Evolutionary conservation across 2,329 filamentous ascomycete species (phyloP).

Genomic region (Arthrobotrys iridis): DNA sequence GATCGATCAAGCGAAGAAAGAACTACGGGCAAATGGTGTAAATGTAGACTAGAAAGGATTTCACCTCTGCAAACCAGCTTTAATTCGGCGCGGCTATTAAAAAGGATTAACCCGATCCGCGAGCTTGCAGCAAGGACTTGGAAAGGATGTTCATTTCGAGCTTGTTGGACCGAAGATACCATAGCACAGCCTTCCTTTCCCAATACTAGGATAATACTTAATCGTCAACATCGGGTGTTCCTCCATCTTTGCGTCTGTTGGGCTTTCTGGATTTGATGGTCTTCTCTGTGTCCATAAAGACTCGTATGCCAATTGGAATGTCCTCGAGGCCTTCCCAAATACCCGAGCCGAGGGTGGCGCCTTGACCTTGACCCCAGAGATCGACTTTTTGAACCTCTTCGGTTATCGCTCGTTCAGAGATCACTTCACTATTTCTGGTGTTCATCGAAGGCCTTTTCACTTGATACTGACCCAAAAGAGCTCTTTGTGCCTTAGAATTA

Average conservation of each 20-base stretch:
- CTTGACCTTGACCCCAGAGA: constrained; percentile 60
- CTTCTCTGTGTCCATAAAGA: constrained; percentile 98
- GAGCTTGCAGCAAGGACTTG: neutral
- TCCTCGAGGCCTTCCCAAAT: constrained; percentile 62
- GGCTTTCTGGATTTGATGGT: constrained; percentile 74
- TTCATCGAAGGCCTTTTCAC: neutral
- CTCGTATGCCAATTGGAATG: constrained; percentile 89
- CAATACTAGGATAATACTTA: neutral
- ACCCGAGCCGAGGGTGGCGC: neutral
- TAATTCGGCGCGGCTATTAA: neutral
- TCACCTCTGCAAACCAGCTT: neutral
- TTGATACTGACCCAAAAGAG: constrained; percentile 63
- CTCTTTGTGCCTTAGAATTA: constrained; percentile 71
- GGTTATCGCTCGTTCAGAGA: no score
- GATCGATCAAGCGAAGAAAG: constrained; percentile 78
- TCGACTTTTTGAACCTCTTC: constrained; percentile 52
- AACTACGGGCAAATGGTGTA: constrained; percentile 78
- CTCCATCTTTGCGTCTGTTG: neutral
- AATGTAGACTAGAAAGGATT: constrained; percentile 72
- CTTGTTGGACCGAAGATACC: neutral
- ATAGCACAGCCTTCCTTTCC: neutral
- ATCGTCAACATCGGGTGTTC: neutral
- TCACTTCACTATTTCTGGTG: neutral
- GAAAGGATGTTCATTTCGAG: no score
- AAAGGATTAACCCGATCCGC: neutral